phyloP scores from a whole-genome alignment of 208 protist species.

The Naegleria fowleri region DNA sequence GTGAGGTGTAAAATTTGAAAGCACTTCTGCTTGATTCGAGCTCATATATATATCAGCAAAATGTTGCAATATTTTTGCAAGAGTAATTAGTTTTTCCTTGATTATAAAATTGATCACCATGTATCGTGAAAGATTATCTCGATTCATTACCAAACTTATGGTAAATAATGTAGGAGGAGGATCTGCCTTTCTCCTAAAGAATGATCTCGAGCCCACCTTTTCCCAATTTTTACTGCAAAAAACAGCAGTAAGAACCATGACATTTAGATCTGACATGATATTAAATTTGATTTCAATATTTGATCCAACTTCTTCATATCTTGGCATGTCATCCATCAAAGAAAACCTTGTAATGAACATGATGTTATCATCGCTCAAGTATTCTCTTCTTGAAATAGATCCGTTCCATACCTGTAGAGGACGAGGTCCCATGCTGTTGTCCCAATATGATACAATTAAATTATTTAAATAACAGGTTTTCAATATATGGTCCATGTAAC shows the following conservation, averaged over 20 bases:
- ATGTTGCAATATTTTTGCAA: not conserved
- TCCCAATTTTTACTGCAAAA: constrained; percentile 1
- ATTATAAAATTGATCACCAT: not conserved
- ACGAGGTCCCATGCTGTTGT: not conserved
- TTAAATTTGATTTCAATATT: constrained; percentile 22
- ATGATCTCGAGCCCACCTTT: not conserved
- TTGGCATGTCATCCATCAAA: not conserved
- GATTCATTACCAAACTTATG: not conserved
- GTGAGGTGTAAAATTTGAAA: not conserved
- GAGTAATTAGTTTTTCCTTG: not conserved
- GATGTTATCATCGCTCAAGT: not conserved
- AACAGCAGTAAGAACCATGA: not conserved
- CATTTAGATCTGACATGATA: not conserved
- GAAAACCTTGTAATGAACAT: constrained; percentile 18
- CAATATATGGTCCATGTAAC: not conserved
- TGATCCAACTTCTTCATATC: not conserved
- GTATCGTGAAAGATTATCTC: not conserved
- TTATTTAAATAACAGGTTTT: not conserved
- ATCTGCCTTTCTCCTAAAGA: not conserved
- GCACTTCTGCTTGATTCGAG: not conserved
- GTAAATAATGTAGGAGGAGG: not conserved
- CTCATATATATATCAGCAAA: not conserved
- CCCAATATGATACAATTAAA: constrained; percentile 10
- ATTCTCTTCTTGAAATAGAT: not conserved
- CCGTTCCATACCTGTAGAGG: not conserved